These are phyloP conservation scores for Gaeumannomyces tritici DNA, from an alignment of 2,329 filamentous ascomycete genomes.

Conservation along the genomic window DNA sequence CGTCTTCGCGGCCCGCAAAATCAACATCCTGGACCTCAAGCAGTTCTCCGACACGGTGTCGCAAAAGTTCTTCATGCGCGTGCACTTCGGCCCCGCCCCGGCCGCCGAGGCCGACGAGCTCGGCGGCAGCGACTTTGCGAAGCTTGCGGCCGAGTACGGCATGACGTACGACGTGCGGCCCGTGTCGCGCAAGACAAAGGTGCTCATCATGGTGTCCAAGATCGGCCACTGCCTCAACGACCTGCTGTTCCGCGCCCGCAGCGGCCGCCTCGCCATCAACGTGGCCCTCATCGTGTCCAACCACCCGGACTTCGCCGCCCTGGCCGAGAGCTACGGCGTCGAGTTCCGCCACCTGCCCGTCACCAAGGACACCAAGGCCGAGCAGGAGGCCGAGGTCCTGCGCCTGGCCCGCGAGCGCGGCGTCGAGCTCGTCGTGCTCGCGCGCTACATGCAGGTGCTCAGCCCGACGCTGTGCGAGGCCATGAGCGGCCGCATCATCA, in stretches of 20 bases:
- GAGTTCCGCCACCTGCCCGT: slow-evolving; percentile 76
- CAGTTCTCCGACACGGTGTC: slow-evolving; percentile 72
- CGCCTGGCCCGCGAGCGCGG: slow-evolving; percentile 58
- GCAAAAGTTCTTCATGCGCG: slow-evolving; percentile 78
- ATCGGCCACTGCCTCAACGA: slow-evolving; percentile 82
- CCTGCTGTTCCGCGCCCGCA: slow-evolving; percentile 65
- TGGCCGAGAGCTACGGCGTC: slow-evolving; percentile 66
- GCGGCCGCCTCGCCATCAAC: slow-evolving; percentile 64
- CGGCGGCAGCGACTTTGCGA: slow-evolving; percentile 39
- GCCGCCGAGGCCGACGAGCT: slow-evolving; percentile 42
- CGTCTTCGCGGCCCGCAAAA: slow-evolving; percentile 59
- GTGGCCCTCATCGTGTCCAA: slow-evolving; percentile 75
- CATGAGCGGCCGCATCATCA: slow-evolving; percentile 84
- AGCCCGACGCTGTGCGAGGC: slow-evolving; percentile 63
- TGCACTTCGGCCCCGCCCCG: slow-evolving; percentile 62
- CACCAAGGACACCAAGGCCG: slow-evolving; percentile 63
- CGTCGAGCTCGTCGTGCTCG: slow-evolving; percentile 72
- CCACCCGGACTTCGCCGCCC: slow-evolving; percentile 61
- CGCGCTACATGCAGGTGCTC: slow-evolving; percentile 82
- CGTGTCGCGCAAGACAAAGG: slow-evolving; percentile 58
- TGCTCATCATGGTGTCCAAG: slow-evolving; percentile 85
- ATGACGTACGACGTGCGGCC: slow-evolving; percentile 67
- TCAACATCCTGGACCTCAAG: slow-evolving; percentile 78
- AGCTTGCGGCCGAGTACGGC: slow-evolving; percentile 10
- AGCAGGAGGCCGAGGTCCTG: slow-evolving; percentile 64